These are phyloP conservation scores for Phialophora expanda DNA, from an alignment of 2,329 filamentous ascomycete species.

Conservation along the genomic window DNA sequence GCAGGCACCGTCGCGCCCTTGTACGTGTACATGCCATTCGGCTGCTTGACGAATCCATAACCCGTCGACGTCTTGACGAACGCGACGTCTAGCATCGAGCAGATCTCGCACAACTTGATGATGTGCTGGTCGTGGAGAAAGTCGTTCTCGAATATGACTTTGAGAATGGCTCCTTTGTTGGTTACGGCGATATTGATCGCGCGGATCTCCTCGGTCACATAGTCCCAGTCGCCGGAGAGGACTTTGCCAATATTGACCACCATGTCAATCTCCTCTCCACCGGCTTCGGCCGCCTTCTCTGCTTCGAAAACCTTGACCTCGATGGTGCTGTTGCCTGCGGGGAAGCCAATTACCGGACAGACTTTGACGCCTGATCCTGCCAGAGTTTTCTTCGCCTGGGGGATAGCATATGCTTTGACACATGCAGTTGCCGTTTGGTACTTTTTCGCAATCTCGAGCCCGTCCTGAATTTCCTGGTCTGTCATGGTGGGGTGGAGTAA, in stretches of 20 bases:
- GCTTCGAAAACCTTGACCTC: slow-evolving; percentile 62
- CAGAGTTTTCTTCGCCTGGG: slow-evolving; percentile 56
- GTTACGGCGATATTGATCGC: slow-evolving; percentile 57
- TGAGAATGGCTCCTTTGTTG: slow-evolving; percentile 52
- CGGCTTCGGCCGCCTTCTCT: slow-evolving; percentile 52
- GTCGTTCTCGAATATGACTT: slow-evolving; percentile 69
- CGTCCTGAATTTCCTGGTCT: slow-evolving; percentile 58
- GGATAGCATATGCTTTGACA: slow-evolving; percentile 63
- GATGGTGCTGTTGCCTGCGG: slow-evolving; percentile 63
- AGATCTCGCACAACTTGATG: slow-evolving; percentile 60
- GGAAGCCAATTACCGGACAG: slow-evolving; percentile 66
- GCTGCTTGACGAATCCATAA: slow-evolving; percentile 65
- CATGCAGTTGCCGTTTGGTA: slow-evolving; percentile 62
- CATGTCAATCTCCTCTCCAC: slow-evolving; percentile 64
- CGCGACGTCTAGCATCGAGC: slow-evolving; percentile 56
- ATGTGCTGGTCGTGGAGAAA: slow-evolving; percentile 60
- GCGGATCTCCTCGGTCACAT: slow-evolving; percentile 59
- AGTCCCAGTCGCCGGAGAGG: slow-evolving; percentile 62
- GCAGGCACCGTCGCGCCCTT: slow-evolving; percentile 59
- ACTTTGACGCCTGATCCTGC: slow-evolving; percentile 56
- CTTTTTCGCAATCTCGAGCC: slow-evolving; percentile 55
- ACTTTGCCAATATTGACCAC: slow-evolving; percentile 66
- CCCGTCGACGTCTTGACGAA: slow-evolving; percentile 68
- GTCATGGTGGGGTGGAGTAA: slow-evolving; percentile 67
- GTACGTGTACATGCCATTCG: slow-evolving; percentile 59